Base-by-base conservation (phyloP, 495 filamentous ascomycete genomes). In the Neurospora discreta region DNA sequence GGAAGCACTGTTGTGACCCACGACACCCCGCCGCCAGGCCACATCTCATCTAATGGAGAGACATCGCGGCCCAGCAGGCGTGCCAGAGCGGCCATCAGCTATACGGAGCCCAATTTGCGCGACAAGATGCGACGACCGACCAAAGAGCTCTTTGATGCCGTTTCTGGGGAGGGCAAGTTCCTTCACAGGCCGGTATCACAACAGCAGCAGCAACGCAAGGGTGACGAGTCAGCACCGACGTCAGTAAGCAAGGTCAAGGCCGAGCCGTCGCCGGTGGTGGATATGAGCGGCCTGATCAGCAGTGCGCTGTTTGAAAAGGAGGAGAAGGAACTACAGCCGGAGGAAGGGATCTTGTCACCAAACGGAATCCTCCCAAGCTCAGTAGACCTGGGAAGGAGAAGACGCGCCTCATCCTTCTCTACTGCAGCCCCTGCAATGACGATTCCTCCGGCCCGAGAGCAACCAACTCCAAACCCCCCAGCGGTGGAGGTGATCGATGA, bases 101-200 rank as follows among this genome's bases (percentile, higher is more conserved):
- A 97, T 78, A 91, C 92, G 30, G 91, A 95, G 79, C 93, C 93
- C 10, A 96, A 91, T 76, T 82, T 97, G 40, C 86, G 91, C 69
- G 91, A 89, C 75, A 97, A 97, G 82, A 96, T 97, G 93, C 87
- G 93, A 69, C 89, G 93, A 68, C 90, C 92, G 26, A 91, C 90
- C 18, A 92, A 91, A 73, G 86, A 91, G 70, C 80, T 95, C 7
- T 84, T 89, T 42, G 91, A 92, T 78, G 92, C 92, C 9, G 92
- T 94, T 52, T 76, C 81, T 4, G 84, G 82, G 7, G 86, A 88
- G 70, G 86, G 80, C 46, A 85, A 84, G 71, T 81, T 82, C 33
- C 74, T 77, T 38, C 79, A 80, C 26, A 78, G 82, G 60, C 71
- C 74, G 7, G 69, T 43, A 6, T 7, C 52, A 15, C 52, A 65